Conservation (phyloP, 768 basidiomycete genomes). For the Panus rudis region DNA sequence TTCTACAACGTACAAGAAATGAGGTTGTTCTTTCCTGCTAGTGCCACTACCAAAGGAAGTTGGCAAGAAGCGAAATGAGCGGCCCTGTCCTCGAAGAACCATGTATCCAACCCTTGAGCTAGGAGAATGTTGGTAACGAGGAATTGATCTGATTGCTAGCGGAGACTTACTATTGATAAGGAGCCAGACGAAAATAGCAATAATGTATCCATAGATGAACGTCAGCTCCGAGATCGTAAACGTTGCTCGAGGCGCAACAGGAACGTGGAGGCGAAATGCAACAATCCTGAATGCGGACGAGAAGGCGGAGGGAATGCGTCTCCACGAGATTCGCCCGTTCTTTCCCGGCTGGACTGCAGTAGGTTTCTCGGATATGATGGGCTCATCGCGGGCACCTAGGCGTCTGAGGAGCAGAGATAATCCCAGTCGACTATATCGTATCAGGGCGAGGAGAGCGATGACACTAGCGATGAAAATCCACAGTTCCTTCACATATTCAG, state of each 20-base stretch:
- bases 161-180: slow-evolving; percentile 37
- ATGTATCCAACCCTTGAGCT: slow-evolving; percentile 14
- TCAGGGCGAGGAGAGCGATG: slow-evolving; percentile 29
- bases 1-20: slow-evolving; percentile 37
- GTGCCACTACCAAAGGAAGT: slow-evolving; percentile 44
- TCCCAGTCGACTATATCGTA: slow-evolving; percentile 21
- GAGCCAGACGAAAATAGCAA: slow-evolving; percentile 36
- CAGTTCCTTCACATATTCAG: slow-evolving; percentile 30
- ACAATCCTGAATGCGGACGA: slow-evolving; percentile 40
- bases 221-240: slow-evolving; percentile 36
- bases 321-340: slow-evolving; percentile 18
- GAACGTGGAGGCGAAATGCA: slow-evolving; percentile 42
- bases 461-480: slow-evolving; percentile 35
- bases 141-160: background rate
- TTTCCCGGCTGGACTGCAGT: slow-evolving; percentile 10
- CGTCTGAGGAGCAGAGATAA: slow-evolving; percentile 1
- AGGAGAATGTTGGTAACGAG: background rate
- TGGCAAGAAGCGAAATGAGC: slow-evolving; percentile 40
- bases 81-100: slow-evolving; percentile 26
- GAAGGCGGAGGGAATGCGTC: slow-evolving; percentile 30
- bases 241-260: slow-evolving; percentile 33
- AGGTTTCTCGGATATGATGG: slow-evolving; percentile 10
- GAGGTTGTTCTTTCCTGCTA: slow-evolving; percentile 53
- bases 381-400: too few species aligned
- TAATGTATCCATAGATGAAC: slow-evolving; percentile 41